Evolutionary conservation across 2,329 filamentous ascomycete genomes (phyloP), one percentile per base, ranked within the genome.

Genomic region (Talaromyces sp.): DNA sequence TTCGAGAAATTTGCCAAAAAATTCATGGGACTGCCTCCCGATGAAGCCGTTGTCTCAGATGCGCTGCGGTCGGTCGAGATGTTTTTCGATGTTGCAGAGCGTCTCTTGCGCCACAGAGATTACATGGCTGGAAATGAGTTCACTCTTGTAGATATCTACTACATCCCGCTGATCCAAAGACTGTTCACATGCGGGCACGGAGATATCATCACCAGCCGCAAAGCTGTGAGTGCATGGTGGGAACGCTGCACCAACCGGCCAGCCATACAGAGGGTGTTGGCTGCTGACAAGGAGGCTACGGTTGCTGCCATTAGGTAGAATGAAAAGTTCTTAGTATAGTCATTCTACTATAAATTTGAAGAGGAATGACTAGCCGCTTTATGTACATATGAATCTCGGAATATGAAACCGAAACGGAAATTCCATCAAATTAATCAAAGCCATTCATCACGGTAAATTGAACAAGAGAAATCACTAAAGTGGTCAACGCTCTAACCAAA

Each of bases 81-180:
- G 33, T 58, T 58, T 50, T 54, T 58, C 25, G 56, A 54, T 48
- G 56, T 58, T n/a, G 56, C 50, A 3, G 50, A 58, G 22, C 22
- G 35, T 48, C 35, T 58, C 40, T 53, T 58, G 15, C 48, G 22
- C 3, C 13, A 52, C 1, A 53, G 22, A 19, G 40, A 53, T 2
- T 58, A 58, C n/a, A 58, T 58, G 50, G 50, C 56, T 33, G 56
- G 56, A 36, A 40, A 54, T 15, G 25, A 54, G 22, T 58, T 58
- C 13, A 58, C 40, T n/a, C 56, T 58, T 5, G 56, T 54, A 6
- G 56, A 58, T 31, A 58, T 58, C 22, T 58, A 58, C 25, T 58
- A 58, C 5, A 50, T 58, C 28, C 50, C 56, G 41, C 22, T 58
- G 41, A 48, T 54, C 4, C 56, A 58, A 41, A 48, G 56, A 31